Conservation (phyloP, 352 stramenopile genomes). For the Phytophthora boehmeriae region DNA sequence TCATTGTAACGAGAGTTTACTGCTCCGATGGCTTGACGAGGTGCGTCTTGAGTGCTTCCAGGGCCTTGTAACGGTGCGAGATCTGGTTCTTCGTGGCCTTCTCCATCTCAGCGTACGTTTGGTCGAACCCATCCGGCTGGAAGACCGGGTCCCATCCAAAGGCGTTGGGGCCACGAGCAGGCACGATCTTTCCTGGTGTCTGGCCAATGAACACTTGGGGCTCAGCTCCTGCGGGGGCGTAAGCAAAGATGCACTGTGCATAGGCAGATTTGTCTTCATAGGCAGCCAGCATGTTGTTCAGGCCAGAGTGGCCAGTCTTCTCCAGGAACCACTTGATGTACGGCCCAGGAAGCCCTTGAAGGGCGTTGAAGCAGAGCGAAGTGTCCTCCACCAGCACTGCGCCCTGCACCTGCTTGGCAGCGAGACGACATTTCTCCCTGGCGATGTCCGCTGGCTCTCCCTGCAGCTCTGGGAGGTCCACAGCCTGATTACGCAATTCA, state of each 20-base stretch:
- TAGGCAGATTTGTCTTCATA: slow-evolving; percentile 97
- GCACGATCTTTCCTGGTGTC: slow-evolving; percentile 93
- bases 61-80: slow-evolving; percentile 88
- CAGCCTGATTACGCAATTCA: slow-evolving; percentile 89
- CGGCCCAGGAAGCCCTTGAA: slow-evolving; percentile 93
- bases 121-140: slow-evolving; percentile 78
- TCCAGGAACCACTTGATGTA: slow-evolving; percentile 99
- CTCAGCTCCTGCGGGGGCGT: slow-evolving; percentile 74
- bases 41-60: slow-evolving; percentile 66
- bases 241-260: slow-evolving; percentile 97
- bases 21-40: slow-evolving; percentile 32
- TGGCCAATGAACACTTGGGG: slow-evolving; percentile 94
- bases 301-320: slow-evolving; percentile 92
- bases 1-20: slow-evolving; percentile 17
- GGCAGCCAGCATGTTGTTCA: slow-evolving; percentile 94
- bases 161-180: slow-evolving; percentile 77
- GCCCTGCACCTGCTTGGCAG: slow-evolving; percentile 83
- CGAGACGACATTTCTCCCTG: slow-evolving; percentile 94
- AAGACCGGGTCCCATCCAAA: slow-evolving; percentile 95
- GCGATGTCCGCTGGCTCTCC: slow-evolving; percentile 95
- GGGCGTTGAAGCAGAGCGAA: slow-evolving; percentile 96
- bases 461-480: slow-evolving; percentile 98
- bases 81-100: slow-evolving; percentile 91
- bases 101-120: slow-evolving; percentile 93
- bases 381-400: slow-evolving; percentile 97